phyloP scores from a whole-genome alignment of 2,329 filamentous ascomycete species.

The Zalaria obscura region DNA sequence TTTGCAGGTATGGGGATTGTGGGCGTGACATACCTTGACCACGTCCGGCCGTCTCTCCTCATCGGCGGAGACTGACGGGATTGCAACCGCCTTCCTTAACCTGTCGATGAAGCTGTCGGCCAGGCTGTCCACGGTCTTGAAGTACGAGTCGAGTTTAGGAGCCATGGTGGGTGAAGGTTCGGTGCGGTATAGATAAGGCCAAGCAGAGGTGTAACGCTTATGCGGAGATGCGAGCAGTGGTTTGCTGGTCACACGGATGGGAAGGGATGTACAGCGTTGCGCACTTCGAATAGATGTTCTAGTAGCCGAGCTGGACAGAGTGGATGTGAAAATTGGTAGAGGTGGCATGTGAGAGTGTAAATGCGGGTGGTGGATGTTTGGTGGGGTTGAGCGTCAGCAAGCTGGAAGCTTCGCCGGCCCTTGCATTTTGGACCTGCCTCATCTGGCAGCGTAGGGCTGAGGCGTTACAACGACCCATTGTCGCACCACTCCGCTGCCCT shows the following conservation, averaged over 20 bases:
- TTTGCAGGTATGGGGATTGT: background rate
- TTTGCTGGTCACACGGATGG: background rate
- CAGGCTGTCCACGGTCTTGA: constrained; percentile 76
- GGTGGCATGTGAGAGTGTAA: too few species aligned
- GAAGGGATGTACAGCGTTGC: too few species aligned
- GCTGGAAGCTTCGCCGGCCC: too few species aligned
- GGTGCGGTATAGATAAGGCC: constrained; percentile 24
- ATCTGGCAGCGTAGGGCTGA: too few species aligned
- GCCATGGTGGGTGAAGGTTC: constrained; percentile 48
- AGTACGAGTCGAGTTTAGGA: constrained; percentile 79
- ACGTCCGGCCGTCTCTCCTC: constrained; percentile 82
- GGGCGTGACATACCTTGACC: constrained; percentile 45
- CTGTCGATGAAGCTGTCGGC: constrained; percentile 77
- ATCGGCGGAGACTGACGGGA: constrained; percentile 89
- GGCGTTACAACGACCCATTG: too few species aligned
- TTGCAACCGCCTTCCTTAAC: constrained; percentile 82
- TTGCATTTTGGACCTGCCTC: too few species aligned
- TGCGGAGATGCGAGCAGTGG: background rate
- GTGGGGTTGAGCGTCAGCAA: too few species aligned
- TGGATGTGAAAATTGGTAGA: too few species aligned
- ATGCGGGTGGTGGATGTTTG: too few species aligned
- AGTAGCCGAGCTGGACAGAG: too few species aligned
- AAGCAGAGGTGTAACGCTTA: background rate
- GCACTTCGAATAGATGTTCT: too few species aligned
- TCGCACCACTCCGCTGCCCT: too few species aligned